A percentile compares a stretch with the other conserved stretches of the same genome.
Evolutionary conservation across 75 land plant genomes (phyloP).

Genomic region (Chamaecyparis obtusa): DNA sequence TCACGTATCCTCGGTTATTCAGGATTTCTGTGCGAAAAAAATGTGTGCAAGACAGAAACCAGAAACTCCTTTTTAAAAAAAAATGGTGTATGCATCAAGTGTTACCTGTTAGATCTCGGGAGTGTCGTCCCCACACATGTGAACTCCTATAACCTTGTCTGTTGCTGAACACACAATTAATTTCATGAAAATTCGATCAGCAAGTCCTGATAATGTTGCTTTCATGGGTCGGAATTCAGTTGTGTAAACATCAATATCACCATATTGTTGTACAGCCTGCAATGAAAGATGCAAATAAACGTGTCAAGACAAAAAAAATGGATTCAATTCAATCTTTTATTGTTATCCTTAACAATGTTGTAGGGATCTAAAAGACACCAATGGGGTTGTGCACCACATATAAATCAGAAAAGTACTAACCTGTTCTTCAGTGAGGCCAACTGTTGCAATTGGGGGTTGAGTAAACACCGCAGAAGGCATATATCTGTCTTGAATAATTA

Average conservation of each 20-base stretch:
- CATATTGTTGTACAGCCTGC: conserved; percentile 85
- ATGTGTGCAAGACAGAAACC: background rate
- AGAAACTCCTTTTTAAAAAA: background rate
- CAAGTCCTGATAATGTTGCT: conserved; percentile 95
- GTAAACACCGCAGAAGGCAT: conserved; percentile 96
- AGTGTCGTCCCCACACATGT: conserved; percentile 97
- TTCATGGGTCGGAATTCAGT: conserved; percentile 87
- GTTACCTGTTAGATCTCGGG: conserved; percentile 87
- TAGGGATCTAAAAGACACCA: conserved; percentile 2
- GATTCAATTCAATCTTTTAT: background rate
- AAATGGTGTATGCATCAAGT: background rate
- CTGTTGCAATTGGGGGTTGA: conserved; percentile 96
- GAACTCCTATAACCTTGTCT: conserved; percentile 83
- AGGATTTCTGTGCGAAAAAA: background rate
- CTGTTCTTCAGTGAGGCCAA: conserved; percentile 92
- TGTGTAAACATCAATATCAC: conserved; percentile 90
- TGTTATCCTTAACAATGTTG: background rate
- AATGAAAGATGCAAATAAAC: conserved; percentile 9
- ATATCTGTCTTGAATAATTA: conserved; percentile 40
- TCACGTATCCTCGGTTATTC: too few species aligned
- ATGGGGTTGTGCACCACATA: background rate
- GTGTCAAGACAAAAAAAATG: background rate
- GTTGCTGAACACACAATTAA: conserved; percentile 82
- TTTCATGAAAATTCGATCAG: conserved; percentile 92
- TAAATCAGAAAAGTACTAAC: conserved; percentile 25